Conservation (phyloP, 2,329 filamentous ascomycete genomes). For the Neurospora sp. region DNA sequence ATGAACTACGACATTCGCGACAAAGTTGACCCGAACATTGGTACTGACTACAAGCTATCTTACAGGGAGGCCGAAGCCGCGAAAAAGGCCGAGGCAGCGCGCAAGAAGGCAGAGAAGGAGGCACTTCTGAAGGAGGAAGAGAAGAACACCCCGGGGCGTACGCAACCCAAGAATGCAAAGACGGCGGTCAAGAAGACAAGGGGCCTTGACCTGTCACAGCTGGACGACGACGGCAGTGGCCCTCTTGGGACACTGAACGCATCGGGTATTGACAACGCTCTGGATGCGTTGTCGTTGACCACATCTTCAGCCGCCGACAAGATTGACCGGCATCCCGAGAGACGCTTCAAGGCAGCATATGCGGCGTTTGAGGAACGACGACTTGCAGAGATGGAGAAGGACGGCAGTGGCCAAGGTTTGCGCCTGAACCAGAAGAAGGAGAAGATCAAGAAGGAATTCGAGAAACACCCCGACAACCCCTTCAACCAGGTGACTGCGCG, state of each 20-base stretch:
- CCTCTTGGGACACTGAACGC: constrained; percentile 59
- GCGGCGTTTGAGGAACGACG: constrained; percentile 72
- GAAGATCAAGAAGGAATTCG: constrained; percentile 81
- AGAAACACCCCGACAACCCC: constrained; percentile 89
- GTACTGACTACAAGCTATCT: neutral
- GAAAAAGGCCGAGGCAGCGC: constrained; percentile 71
- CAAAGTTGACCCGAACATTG: neutral
- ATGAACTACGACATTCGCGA: neutral
- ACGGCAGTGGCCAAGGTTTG: constrained; percentile 63
- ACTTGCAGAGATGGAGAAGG: constrained; percentile 74
- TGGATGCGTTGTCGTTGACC: constrained; percentile 71
- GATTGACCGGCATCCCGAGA: constrained; percentile 81
- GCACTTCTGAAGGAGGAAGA: constrained; percentile 79
- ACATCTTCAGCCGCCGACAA: constrained; percentile 48
- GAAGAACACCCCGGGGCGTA: constrained; percentile 46
- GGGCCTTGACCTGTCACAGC: constrained; percentile 65
- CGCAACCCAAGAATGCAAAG: constrained; percentile 58
- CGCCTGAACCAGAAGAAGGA: constrained; percentile 78
- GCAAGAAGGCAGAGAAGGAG: constrained; percentile 88
- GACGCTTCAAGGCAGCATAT: constrained; percentile 78
- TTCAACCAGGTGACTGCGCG: constrained; percentile 74
- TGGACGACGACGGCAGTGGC: constrained; percentile 48
- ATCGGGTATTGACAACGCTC: constrained; percentile 83
- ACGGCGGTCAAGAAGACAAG: constrained; percentile 58
- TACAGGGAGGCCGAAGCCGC: constrained; percentile 71